Evolutionary conservation across 1,284 basidiomycete genomes (phyloP).

Genomic region (Tranzscheliella williamsii): DNA sequence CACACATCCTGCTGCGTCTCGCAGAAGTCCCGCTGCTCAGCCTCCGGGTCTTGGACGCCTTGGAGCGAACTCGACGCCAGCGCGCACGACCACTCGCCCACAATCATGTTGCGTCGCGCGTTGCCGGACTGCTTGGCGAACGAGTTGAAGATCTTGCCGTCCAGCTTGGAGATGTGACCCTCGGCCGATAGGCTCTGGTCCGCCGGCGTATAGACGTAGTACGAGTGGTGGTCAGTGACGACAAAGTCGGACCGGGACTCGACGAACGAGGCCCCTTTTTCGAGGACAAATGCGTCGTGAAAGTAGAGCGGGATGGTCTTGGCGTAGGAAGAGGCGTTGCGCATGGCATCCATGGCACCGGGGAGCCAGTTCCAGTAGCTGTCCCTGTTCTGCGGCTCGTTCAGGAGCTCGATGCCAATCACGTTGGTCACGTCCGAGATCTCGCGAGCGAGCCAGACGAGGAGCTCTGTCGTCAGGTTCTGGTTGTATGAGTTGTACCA

Average conservation of each 20-base stretch:
- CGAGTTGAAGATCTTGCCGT: conserved; percentile 34
- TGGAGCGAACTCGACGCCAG: conserved; percentile 68
- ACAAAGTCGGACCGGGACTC: conserved; percentile 70
- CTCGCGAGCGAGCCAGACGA: conserved; percentile 68
- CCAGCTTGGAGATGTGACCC: conserved; percentile 51
- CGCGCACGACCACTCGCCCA: conserved; percentile 66
- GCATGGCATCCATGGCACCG: conserved; percentile 66
- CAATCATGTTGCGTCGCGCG: conserved; percentile 68
- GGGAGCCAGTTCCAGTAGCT: conserved; percentile 56
- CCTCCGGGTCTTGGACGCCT: conserved; percentile 64
- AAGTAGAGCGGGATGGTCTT: conserved; percentile 71
- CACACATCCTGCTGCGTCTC: conserved; percentile 70
- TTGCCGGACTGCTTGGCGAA: conserved; percentile 20
- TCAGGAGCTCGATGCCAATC: conserved; percentile 74
- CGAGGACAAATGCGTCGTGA: conserved; percentile 74
- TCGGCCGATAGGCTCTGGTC: conserved; percentile 45
- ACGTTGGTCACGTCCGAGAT: conserved; percentile 72
- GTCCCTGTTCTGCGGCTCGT: conserved; percentile 67
- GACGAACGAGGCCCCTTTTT: conserved; percentile 68
- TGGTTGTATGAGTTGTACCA: conserved; percentile 66
- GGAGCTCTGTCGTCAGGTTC: conserved; percentile 68
- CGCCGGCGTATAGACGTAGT: conserved; percentile 65
- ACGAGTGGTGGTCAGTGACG: conserved; percentile 75
- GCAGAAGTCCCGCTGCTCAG: conserved; percentile 68
- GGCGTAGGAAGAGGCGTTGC: conserved; percentile 65